Base-by-base conservation (phyloP, 176 grass and related monocot genomes). In the Oropetium thomaeum region DNA sequence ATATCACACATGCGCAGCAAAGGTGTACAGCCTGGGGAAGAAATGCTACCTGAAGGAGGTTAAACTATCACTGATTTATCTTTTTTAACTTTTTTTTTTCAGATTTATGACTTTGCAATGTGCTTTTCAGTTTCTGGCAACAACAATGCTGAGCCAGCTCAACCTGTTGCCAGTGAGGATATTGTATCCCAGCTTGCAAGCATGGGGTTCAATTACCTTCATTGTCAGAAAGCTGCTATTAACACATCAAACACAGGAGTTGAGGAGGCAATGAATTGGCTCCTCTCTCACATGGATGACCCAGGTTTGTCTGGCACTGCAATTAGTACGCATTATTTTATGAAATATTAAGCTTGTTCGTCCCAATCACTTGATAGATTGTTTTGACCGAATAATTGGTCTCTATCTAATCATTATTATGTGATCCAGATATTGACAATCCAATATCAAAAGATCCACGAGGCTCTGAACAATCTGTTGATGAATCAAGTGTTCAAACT, bases 171-270 rank as follows among this genome's bases (percentile, higher is more conserved):
- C 35, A 88, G 34, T 38, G 96, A 95, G 76, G 96, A 92, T 80
- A 92, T 99, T 83, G 96, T 92, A 34, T 87, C 91, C 29, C 88
- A 99, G 58, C 84, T 99, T 85, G 89, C 91, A 67, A 81, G 71
- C 82, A 99, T 95, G 89, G 96, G 91, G 31, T 99, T 99, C 84
- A 92, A 95, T 86, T 95, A 95, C 57, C 65, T 99, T 76, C 91
- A 82, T 48, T 99, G 96, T 68, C 91, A 99, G 71, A 99, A 92
- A 89, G 96, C 96, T 72, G 96, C 91, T 67, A 93, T 99, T 72
- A 99, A 77, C 71, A 99, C 96, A 60, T 77, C 79, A 22, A 99
- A 99, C 77, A 40, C 86, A 58, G 96, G 96, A 42, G 84, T 99
- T 38, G 96, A 99, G 79, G 91, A 95, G 73, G 91, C 91, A 33